phyloP scores from a whole-genome alignment of 192 early-diverging fungal genomes.

The Coemansia sp. region DNA sequence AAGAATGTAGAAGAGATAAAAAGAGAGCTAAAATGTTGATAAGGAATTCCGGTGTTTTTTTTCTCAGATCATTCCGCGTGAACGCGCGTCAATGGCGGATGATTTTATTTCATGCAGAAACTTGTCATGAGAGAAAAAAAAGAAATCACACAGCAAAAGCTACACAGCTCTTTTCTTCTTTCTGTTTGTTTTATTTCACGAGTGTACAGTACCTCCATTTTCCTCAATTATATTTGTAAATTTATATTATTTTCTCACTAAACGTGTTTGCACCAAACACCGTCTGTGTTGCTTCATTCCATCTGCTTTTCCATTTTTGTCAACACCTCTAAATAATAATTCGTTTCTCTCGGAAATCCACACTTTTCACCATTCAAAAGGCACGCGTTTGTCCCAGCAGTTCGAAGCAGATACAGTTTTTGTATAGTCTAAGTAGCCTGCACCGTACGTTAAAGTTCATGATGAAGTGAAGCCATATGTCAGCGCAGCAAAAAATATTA shows the following conservation, averaged over 20 bases:
- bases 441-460: background rate
- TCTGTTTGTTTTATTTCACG: background rate
- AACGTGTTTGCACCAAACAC: background rate
- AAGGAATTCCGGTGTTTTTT: background rate
- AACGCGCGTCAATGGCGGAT: conserved; percentile 13
- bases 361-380: background rate
- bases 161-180: conserved; percentile 1
- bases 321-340: background rate
- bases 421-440: background rate
- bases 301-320: background rate
- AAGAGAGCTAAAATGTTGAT: background rate
- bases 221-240: background rate
- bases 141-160: background rate
- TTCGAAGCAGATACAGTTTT: background rate
- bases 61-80: background rate
- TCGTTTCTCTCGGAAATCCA: background rate
- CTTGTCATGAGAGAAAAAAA: background rate
- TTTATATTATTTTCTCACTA: background rate
- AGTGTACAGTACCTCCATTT: background rate
- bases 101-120: background rate
- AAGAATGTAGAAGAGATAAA: background rate
- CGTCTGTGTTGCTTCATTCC: background rate
- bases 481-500: background rate
- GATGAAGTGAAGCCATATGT: background rate
- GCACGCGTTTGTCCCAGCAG: background rate